These are phyloP conservation scores for Lentinula guzmanii DNA, from an alignment of 768 basidiomycete genomes.

Conservation along the genomic window DNA sequence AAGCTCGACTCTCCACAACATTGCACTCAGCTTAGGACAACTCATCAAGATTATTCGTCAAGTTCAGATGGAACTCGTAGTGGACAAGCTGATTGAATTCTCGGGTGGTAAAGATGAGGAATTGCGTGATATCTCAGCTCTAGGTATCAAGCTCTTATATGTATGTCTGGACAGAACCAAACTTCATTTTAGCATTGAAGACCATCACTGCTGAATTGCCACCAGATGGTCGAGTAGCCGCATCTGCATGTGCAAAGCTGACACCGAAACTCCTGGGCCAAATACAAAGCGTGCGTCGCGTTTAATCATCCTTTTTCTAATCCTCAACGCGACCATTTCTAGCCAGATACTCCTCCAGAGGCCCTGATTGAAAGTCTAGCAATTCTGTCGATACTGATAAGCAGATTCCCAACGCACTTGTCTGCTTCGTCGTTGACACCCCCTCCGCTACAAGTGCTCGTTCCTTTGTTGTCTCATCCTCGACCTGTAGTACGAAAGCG, in stretches of 20 bases:
- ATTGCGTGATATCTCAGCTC: constrained; percentile 86
- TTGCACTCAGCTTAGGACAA: constrained; percentile 67
- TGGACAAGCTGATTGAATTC: constrained; percentile 85
- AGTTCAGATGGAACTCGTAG: constrained; percentile 75
- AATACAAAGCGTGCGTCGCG: constrained; percentile 57
- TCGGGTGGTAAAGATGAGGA: constrained; percentile 88
- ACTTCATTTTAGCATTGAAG: constrained; percentile 64
- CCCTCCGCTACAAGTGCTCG: constrained; percentile 60
- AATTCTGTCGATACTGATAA: constrained; percentile 84
- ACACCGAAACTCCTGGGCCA: constrained; percentile 79
- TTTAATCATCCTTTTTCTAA: constrained; percentile 11
- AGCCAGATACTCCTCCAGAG: constrained; percentile 72
- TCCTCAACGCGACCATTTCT: constrained; percentile 5
- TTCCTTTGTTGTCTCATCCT: constrained; percentile 64
- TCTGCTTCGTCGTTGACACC: constrained; percentile 45
- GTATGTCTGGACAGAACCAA: neutral
- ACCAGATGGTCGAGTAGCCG: constrained; percentile 72
- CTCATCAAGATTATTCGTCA: constrained; percentile 87
- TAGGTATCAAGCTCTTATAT: constrained; percentile 49
- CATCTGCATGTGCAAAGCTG: constrained; percentile 76
- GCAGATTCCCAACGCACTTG: constrained; percentile 72
- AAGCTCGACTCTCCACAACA: neutral
- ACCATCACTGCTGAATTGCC: constrained; percentile 91
- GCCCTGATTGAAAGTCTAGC: constrained; percentile 78
- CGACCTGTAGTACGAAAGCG: constrained; percentile 90